phyloP scores from a whole-genome alignment of 768 basidiomycete genomes.

The Lactarius evosmus region DNA sequence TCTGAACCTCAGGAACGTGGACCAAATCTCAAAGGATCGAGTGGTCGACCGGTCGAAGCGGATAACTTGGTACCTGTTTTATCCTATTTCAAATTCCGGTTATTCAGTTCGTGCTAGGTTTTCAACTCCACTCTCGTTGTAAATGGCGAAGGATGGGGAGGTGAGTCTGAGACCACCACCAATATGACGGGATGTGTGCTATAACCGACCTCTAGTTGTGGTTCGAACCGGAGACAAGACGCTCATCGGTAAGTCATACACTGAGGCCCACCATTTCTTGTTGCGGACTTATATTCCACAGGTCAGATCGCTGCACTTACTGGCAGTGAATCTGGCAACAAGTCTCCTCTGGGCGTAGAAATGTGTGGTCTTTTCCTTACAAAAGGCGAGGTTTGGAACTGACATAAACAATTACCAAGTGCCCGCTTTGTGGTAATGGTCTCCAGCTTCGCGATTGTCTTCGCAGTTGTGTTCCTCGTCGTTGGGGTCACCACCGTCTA shows the following conservation, averaged over 20 bases:
- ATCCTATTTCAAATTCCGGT: background rate
- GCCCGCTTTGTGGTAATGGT: slow-evolving; percentile 60
- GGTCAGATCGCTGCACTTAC: slow-evolving; percentile 69
- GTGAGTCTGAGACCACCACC: slow-evolving; percentile 37
- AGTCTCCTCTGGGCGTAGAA: slow-evolving; percentile 63
- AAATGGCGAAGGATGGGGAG: slow-evolving; percentile 69
- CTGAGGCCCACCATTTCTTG: background rate
- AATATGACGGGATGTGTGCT: background rate
- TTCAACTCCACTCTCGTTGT: slow-evolving; percentile 69
- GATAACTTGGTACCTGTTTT: slow-evolving; percentile 52
- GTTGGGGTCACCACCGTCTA: slow-evolving; percentile 66
- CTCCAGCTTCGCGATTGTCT: slow-evolving; percentile 57
- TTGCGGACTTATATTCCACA: slow-evolving; percentile 28
- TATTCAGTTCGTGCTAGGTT: slow-evolving; percentile 38
- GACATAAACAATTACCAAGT: slow-evolving; percentile 35
- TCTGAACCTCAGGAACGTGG: slow-evolving; percentile 64
- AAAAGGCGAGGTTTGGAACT: background rate
- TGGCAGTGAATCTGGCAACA: slow-evolving; percentile 59
- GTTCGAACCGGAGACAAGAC: slow-evolving; percentile 66
- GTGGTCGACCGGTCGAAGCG: slow-evolving; percentile 54
- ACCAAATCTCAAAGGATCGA: slow-evolving; percentile 45
- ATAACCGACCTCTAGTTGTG: slow-evolving; percentile 44
- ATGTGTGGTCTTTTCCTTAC: slow-evolving; percentile 43
- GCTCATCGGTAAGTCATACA: slow-evolving; percentile 47
- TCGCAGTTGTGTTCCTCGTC: slow-evolving; percentile 61